Conservation (phyloP, 345 rosid genomes). For the Capsella bursapastoris region DNA sequence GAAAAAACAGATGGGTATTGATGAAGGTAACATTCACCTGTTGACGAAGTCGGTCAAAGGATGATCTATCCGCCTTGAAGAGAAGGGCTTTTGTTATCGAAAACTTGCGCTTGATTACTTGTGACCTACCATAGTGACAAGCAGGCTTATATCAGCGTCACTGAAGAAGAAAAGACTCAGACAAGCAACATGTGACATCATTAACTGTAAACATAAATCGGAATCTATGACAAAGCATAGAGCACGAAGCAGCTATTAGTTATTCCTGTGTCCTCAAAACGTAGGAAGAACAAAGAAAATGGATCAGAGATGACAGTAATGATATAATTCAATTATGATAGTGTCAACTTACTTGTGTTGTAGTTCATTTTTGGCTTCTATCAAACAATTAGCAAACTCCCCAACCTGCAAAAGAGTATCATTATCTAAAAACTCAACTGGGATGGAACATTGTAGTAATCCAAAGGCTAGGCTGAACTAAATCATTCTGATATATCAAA, state of each 20-base stretch:
- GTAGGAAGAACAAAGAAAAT: constrained; percentile 17
- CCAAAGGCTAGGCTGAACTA: constrained; percentile 13
- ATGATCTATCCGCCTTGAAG: constrained; percentile 83
- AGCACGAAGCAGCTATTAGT: constrained; percentile 15
- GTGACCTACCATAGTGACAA: constrained; percentile 55
- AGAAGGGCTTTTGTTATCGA: constrained; percentile 82
- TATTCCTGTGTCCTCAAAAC: background rate
- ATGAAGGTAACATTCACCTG: constrained; percentile 59
- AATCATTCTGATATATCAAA: constrained; percentile 5
- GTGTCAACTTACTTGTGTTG: constrained; percentile 73
- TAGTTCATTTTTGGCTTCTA: constrained; percentile 75
- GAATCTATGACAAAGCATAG: background rate
- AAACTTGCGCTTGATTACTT: constrained; percentile 78
- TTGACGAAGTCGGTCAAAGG: constrained; percentile 78
- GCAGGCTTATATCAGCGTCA: background rate
- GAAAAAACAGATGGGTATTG: constrained; percentile 19
- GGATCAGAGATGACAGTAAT: background rate
- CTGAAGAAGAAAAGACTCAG: constrained; percentile 2
- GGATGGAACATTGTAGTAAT: background rate
- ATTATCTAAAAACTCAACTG: constrained; percentile 15
- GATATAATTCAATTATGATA: background rate
- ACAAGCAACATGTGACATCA: constrained; percentile 8
- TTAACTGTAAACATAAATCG: background rate
- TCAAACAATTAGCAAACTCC: constrained; percentile 82
- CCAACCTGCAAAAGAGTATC: constrained; percentile 63